These are phyloP conservation scores for Stentor roeselii DNA, from an alignment of 73 alveolate genomes.

Conservation along the genomic window DNA sequence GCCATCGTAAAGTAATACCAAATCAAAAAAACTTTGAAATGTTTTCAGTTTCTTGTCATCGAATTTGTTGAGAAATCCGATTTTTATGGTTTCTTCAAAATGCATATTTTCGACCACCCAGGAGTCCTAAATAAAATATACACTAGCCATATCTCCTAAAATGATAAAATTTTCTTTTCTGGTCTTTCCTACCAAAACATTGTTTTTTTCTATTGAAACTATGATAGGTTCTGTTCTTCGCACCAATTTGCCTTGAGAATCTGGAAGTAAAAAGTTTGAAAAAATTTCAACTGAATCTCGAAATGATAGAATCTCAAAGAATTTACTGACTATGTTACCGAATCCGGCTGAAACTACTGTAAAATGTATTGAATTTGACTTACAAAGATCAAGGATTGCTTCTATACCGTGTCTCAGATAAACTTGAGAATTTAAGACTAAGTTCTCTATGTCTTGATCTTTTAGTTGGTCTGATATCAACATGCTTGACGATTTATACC, in stretches of 20 bases:
- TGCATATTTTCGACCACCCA: background rate
- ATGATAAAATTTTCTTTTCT: no score
- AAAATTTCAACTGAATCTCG: background rate
- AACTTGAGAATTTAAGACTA: background rate
- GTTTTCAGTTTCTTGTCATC: background rate
- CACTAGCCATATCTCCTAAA: background rate
- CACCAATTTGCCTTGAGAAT: background rate
- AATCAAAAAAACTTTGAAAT: background rate
- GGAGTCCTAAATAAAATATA: background rate
- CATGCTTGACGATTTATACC: background rate
- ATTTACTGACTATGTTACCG: background rate
- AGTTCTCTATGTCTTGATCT: background rate
- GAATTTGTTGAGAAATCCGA: background rate
- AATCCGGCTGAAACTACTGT: background rate
- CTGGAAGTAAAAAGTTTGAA: background rate
- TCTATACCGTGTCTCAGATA: background rate
- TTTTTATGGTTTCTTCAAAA: background rate
- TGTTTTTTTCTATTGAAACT: background rate
- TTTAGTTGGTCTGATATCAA: background rate
- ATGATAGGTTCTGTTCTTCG: background rate
- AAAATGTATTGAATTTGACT: background rate
- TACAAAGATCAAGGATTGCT: background rate
- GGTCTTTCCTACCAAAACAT: background rate
- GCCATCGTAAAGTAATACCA: background rate
- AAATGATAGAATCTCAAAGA: background rate